Conservation (phyloP, 768 basidiomycete species). For the Collybiopsis luxurians region DNA sequence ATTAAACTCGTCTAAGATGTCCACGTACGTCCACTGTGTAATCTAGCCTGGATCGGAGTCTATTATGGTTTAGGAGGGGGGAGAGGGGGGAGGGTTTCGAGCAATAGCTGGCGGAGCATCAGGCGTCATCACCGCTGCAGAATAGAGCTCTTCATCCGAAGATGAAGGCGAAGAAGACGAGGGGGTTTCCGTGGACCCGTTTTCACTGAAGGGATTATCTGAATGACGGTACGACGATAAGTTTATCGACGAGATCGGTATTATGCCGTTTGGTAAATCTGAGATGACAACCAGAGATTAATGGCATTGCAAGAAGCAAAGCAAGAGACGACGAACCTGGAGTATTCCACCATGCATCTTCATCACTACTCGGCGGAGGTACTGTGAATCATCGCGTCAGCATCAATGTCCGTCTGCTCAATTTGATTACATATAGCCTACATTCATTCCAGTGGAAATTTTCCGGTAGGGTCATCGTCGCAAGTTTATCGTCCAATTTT, state of each 20-base stretch:
- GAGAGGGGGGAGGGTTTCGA: conserved; percentile 1
- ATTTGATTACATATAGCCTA: conserved; percentile 25
- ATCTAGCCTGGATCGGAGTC: neutral
- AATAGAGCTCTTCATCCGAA: conserved; percentile 83
- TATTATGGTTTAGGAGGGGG: neutral
- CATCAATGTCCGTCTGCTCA: neutral
- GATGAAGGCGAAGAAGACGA: conserved; percentile 76
- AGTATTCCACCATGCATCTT: conserved; percentile 75
- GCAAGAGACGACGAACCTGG: conserved; percentile 44
- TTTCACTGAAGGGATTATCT: conserved; percentile 65
- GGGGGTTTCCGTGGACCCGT: conserved; percentile 55
- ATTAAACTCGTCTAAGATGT: neutral
- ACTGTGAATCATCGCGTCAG: conserved; percentile 40
- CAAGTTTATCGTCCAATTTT: conserved; percentile 69
- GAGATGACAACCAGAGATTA: conserved; percentile 8
- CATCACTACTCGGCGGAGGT: conserved; percentile 82
- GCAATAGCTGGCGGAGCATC: conserved; percentile 11
- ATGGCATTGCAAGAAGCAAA: neutral
- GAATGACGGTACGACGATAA: conserved; percentile 17
- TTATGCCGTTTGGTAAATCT: conserved; percentile 61
- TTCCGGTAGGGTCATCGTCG: conserved; percentile 48
- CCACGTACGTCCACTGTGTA: no score
- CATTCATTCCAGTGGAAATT: conserved; percentile 41
- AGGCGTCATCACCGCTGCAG: conserved; percentile 67
- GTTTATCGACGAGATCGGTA: conserved; percentile 38